phyloP scores from a whole-genome alignment of 768 basidiomycete species.

The Boletellus ananas region DNA sequence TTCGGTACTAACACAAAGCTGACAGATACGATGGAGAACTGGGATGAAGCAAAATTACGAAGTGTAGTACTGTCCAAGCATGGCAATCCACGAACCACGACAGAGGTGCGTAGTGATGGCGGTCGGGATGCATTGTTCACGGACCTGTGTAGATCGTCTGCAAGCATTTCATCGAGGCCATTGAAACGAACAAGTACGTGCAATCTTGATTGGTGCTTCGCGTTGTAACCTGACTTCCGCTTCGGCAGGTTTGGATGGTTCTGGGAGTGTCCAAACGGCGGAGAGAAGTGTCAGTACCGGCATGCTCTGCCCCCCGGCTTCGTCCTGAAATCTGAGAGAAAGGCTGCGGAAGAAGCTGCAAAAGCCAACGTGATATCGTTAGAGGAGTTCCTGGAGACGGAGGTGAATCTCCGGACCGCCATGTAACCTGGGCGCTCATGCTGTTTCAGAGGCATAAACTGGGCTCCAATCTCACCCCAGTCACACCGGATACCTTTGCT shows the following conservation, averaged over 20 bases:
- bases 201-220: not conserved
- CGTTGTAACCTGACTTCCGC: not conserved
- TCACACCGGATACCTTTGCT: conserved; percentile 88
- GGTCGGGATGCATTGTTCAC: conserved; percentile 8
- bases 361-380: conserved; percentile 86
- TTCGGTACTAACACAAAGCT: not conserved
- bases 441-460: conserved; percentile 83
- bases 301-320: conserved; percentile 97
- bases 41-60: conserved; percentile 93
- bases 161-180: conserved; percentile 95
- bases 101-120: conserved; percentile 58
- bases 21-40: conserved; percentile 93
- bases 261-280: conserved; percentile 86
- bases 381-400: conserved; percentile 96
- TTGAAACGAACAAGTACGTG: conserved; percentile 78
- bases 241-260: conserved; percentile 80
- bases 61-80: conserved; percentile 84
- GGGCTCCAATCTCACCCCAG: conserved; percentile 84
- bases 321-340: conserved; percentile 90
- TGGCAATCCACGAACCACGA: conserved; percentile 88
- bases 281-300: conserved; percentile 86
- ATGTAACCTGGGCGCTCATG: not conserved
- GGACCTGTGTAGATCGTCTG: conserved; percentile 76
- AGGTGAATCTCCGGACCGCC: conserved; percentile 51
- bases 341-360: conserved; percentile 86